Percentiles rank a stretch among this genome's conserved stretches.
Evolutionary conservation across 345 rosid genomes (phyloP).

Genomic region (Pistacia atlantica): DNA sequence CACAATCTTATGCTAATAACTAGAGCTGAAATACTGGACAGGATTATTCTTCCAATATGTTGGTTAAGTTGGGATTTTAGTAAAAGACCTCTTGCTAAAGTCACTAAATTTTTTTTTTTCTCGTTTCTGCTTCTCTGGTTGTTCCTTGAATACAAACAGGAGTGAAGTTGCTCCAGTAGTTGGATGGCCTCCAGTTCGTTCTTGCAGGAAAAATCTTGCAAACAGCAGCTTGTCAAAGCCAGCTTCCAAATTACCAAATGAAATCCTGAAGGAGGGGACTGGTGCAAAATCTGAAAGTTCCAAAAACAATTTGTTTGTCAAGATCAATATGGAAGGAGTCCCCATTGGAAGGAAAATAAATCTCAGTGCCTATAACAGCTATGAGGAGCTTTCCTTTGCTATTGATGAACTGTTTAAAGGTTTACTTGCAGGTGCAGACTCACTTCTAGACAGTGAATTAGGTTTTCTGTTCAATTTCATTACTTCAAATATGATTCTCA

Average conservation of each 20-base stretch:
- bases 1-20: neutral
- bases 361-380: constrained; percentile 45
- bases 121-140: neutral
- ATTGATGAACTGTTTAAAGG: constrained; percentile 49
- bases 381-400: constrained; percentile 44
- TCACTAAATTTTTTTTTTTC: neutral
- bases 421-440: constrained; percentile 38
- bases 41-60: neutral
- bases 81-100: neutral
- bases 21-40: neutral
- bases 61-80: neutral
- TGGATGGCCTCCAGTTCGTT: constrained; percentile 56
- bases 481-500: neutral
- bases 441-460: neutral
- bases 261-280: constrained; percentile 19
- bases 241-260: constrained; percentile 8
- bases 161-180: constrained; percentile 29
- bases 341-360: constrained; percentile 55
- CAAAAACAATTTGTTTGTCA: constrained; percentile 32
- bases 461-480: neutral
- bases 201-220: constrained; percentile 43
- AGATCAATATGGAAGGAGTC: constrained; percentile 51
- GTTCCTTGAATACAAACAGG: constrained; percentile 27
- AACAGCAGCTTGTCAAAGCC: constrained; percentile 24
- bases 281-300: constrained; percentile 10